These are phyloP conservation scores for Flaveria linearis DNA, from an alignment of 129 eudicot species.

Conservation along the genomic window DNA sequence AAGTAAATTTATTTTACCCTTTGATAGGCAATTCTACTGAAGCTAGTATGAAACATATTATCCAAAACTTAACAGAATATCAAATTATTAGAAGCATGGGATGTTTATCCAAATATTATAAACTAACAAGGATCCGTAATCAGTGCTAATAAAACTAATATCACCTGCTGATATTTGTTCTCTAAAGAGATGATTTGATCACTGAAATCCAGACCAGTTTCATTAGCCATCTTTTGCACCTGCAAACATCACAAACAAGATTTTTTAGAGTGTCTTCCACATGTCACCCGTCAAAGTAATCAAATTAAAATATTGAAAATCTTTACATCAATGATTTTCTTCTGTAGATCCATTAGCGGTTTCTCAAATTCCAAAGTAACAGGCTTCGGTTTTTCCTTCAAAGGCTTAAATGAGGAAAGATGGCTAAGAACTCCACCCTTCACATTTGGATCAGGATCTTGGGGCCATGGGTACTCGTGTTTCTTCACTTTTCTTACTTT, in stretches of 20 bases:
- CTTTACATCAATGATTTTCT: slow-evolving; percentile 74
- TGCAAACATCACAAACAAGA: slow-evolving; percentile 31
- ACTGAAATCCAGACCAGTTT: slow-evolving; percentile 85
- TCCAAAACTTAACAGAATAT: not conserved
- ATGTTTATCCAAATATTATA: not conserved
- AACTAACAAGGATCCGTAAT: not conserved
- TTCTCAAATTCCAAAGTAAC: slow-evolving; percentile 88
- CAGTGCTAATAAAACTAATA: slow-evolving; percentile 12
- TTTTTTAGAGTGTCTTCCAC: slow-evolving; percentile 1
- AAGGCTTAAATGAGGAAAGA: slow-evolving; percentile 81
- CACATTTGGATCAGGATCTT: slow-evolving; percentile 75
- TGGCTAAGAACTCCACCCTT: slow-evolving; percentile 88
- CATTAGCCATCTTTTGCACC: slow-evolving; percentile 94
- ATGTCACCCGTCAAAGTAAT: slow-evolving; percentile 5
- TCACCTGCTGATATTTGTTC: slow-evolving; percentile 82
- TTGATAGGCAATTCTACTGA: not conserved
- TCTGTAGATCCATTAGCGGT: slow-evolving; percentile 78
- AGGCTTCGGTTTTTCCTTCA: slow-evolving; percentile 76
- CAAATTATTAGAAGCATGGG: not conserved
- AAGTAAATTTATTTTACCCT: not conserved
- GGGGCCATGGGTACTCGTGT: slow-evolving; percentile 83
- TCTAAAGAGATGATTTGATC: slow-evolving; percentile 69
- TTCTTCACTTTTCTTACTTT: slow-evolving; percentile 62
- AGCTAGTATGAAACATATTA: not conserved
- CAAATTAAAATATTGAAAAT: not conserved